Percentiles rank a stretch among this genome's conserved stretches.
Evolutionary conservation across 257 asterid genomes (phyloP).

Genomic region (Solanum bulbocastanum): DNA sequence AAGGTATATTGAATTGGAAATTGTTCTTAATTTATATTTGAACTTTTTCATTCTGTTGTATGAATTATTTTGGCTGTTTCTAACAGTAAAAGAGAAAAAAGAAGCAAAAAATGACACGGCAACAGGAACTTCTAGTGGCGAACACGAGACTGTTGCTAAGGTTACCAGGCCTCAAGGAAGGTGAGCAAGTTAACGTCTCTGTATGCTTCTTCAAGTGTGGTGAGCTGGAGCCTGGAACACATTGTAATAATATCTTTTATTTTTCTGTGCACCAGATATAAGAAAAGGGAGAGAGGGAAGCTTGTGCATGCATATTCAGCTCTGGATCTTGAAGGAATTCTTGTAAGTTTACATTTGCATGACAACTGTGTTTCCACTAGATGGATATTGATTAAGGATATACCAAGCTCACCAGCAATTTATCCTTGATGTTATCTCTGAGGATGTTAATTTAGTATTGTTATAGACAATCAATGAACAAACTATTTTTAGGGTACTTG

Average conservation of each 20-base stretch:
- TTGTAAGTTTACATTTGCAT: constrained; percentile 36
- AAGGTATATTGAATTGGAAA: constrained; percentile 30
- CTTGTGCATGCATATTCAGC: constrained; percentile 63
- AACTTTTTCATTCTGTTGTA: background rate
- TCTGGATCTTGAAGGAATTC: constrained; percentile 92
- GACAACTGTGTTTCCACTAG: background rate
- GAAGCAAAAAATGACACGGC: constrained; percentile 6
- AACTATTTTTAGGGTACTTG: background rate
- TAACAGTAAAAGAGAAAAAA: constrained; percentile 18
- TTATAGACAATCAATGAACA: background rate
- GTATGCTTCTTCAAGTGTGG: background rate
- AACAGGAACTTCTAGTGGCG: constrained; percentile 16
- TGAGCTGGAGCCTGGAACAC: background rate
- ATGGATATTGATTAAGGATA: background rate
- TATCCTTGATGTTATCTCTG: background rate
- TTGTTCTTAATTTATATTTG: background rate
- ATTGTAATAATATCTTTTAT: background rate
- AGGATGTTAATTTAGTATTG: background rate
- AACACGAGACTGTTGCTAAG: constrained; percentile 34
- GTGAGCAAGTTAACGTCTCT: constrained; percentile 19
- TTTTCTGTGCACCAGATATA: constrained; percentile 40
- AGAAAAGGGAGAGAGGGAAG: constrained; percentile 88
- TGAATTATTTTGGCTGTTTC: constrained; percentile 2
- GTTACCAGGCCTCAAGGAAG: constrained; percentile 94
- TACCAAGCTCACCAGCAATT: background rate